Base-by-base conservation (phyloP, 2,329 filamentous ascomycete species). In the Akanthomyces dipterigenus region DNA sequence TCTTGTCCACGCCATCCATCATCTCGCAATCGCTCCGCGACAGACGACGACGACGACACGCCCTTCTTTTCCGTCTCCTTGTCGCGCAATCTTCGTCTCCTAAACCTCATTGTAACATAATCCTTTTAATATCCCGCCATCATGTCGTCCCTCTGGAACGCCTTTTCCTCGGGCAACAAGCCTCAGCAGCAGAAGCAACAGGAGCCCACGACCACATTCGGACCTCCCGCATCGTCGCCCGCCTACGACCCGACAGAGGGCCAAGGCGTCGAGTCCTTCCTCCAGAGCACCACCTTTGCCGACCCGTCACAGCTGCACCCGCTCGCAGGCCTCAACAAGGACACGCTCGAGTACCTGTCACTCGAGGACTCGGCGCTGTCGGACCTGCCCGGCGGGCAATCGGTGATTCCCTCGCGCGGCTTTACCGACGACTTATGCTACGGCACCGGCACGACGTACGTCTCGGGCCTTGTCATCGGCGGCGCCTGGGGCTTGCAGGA, bases 401-500 rank as follows among this genome's bases (percentile, higher is more conserved):
- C 93, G 48, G 89, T 93, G 60, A 84, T 99, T 60, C 95, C 96
- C 48, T 97, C 93, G 61, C 88, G 95, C 74, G 95, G 95, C 73
- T 99, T 96, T 87, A 96, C 93, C 64, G 95, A 99, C 73, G 95
- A 99, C 75, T 85, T 99, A 63, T 98, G 95, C 78, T 99, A 99
- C 75, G 95, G 96, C 71, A 96, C 95, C 24, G 95, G 95, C 69
- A 88, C 93, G 64, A 96, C 92, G 72, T 99, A 99, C 73, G 81
- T 99, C 63, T 80, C 90, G n/a, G 95, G 90, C 7, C 80, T 99
- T 69, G 84, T 88, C 45, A 73, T 96, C 67, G 95, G 95, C 75
- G 95, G 95, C 67, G 88, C 86, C 62, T 98, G 93, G 93, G 95
- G 95, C 64, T 76, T 99, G 67, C 88, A 90, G 66, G 95, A 99